These are phyloP conservation scores for Coemansia guatemalensis DNA, from an alignment of 192 early-diverging fungal genomes.

Conservation along the genomic window DNA sequence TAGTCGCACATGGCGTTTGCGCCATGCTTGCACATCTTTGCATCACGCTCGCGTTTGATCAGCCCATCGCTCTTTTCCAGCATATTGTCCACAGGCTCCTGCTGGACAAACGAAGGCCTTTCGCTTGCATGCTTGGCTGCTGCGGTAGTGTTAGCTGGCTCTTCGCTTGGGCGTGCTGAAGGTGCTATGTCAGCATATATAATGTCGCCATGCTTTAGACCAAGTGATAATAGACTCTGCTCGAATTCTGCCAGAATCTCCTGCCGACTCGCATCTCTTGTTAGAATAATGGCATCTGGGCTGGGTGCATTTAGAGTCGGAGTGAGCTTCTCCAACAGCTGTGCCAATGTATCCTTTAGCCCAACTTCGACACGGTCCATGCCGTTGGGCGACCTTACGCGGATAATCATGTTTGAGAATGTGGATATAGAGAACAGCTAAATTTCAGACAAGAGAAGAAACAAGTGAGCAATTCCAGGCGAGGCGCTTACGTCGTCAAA, in stretches of 20 bases:
- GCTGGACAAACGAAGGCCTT: conserved; percentile 25
- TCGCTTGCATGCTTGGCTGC: not conserved
- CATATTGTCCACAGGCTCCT: conserved; percentile 77
- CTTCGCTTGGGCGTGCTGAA: conserved; percentile 30
- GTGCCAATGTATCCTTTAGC: conserved; percentile 26
- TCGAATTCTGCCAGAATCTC: conserved; percentile 41
- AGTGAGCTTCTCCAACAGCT: conserved; percentile 32
- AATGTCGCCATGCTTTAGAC: conserved; percentile 47
- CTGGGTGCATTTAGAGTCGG: conserved; percentile 30
- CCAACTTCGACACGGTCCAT: conserved; percentile 46
- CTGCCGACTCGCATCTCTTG: conserved; percentile 22
- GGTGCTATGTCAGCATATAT: conserved; percentile 32
- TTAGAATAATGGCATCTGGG: conserved; percentile 36
- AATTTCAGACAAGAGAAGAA: conserved; percentile 1
- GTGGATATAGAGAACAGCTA: not conserved
- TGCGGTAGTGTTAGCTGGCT: conserved; percentile 1
- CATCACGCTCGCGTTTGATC: conserved; percentile 76
- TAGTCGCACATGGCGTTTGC: conserved; percentile 48
- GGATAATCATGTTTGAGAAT: conserved; percentile 36
- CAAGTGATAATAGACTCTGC: conserved; percentile 27
- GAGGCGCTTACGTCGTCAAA: conserved; percentile 8
- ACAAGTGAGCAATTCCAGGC: not conserved
- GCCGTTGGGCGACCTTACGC: conserved; percentile 45
- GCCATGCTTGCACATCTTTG: conserved; percentile 66
- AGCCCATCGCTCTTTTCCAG: conserved; percentile 81